Percentiles rank a stretch among this genome's conserved stretches.
These are phyloP conservation scores for Fonsecaea multimorphosa DNA, from an alignment of 2,329 filamentous ascomycete species.

Conservation along the genomic window DNA sequence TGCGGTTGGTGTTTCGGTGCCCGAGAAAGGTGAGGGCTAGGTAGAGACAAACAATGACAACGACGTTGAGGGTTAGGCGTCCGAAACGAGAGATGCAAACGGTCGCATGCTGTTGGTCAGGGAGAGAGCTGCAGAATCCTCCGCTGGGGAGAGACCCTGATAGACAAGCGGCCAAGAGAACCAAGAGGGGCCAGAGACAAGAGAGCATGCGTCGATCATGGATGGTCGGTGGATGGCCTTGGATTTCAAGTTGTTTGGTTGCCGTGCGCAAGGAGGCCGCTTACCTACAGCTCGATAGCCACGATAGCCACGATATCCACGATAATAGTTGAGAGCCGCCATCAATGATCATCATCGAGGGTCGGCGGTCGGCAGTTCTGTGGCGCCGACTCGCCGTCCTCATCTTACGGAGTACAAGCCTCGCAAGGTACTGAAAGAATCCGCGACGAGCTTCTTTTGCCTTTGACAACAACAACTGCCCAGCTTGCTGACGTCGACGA, in stretches of 20 bases:
- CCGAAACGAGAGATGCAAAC: background rate
- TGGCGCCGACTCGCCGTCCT: constrained; percentile 20
- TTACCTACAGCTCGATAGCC: no score
- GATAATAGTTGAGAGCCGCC: no score
- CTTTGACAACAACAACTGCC: background rate
- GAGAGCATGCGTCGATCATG: background rate
- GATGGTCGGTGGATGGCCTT: background rate
- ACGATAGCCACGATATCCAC: no score
- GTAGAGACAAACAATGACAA: background rate
- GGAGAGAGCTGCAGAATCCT: no score
- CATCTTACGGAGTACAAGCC: background rate
- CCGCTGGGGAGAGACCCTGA: background rate
- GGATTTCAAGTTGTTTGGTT: background rate
- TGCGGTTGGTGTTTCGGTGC: constrained; percentile 12
- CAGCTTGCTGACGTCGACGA: background rate
- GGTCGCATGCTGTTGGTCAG: background rate
- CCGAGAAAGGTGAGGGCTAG: no score
- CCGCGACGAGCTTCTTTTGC: no score
- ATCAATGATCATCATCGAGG: background rate
- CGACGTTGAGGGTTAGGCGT: background rate
- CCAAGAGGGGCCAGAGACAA: background rate
- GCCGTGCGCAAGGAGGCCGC: background rate
- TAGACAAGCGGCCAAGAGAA: background rate
- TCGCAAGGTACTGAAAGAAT: no score
- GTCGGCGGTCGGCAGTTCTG: constrained; percentile 14